Conservation (phyloP, 139 green algal genomes). For the Klebsormidium nitens region DNA sequence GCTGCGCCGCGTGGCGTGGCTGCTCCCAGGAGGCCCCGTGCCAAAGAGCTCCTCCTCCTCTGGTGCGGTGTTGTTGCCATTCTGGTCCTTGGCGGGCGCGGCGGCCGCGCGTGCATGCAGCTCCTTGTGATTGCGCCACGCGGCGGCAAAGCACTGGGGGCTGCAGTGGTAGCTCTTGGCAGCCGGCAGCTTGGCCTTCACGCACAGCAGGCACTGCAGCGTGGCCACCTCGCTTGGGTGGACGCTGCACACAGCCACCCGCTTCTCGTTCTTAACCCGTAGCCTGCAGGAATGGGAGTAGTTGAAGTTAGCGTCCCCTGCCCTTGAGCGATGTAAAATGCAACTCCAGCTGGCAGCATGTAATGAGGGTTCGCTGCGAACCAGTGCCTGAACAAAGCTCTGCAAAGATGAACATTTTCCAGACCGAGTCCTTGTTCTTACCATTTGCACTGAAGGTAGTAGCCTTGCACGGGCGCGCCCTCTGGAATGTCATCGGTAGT, state of each 20-base stretch:
- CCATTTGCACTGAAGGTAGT: constrained; percentile 79
- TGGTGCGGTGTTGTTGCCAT: constrained; percentile 1
- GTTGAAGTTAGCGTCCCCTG: background rate
- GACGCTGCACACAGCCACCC: constrained; percentile 71
- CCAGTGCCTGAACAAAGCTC: background rate
- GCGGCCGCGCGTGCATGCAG: constrained; percentile 79
- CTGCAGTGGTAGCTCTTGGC: constrained; percentile 84
- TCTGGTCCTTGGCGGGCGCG: background rate
- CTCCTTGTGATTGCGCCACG: constrained; percentile 84
- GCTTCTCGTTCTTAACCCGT: constrained; percentile 65
- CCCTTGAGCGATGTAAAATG: background rate
- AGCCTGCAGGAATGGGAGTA: constrained; percentile 45
- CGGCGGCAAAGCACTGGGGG: constrained; percentile 76
- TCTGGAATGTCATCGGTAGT: constrained; percentile 75
- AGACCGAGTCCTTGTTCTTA: constrained; percentile 2
- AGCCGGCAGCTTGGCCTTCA: constrained; percentile 63
- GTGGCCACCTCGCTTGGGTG: constrained; percentile 77
- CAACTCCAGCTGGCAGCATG: too few relatives aligned
- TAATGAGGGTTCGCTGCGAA: too few relatives aligned
- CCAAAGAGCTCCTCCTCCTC: constrained; percentile 41
- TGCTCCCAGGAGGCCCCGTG: constrained; percentile 5
- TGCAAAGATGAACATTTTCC: background rate
- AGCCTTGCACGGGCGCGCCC: constrained; percentile 57
- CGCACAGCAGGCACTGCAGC: constrained; percentile 86
- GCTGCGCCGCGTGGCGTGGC: background rate